These are phyloP conservation scores for Rhododendron simsii DNA, from an alignment of 148 eudicot genomes.

Conservation along the genomic window DNA sequence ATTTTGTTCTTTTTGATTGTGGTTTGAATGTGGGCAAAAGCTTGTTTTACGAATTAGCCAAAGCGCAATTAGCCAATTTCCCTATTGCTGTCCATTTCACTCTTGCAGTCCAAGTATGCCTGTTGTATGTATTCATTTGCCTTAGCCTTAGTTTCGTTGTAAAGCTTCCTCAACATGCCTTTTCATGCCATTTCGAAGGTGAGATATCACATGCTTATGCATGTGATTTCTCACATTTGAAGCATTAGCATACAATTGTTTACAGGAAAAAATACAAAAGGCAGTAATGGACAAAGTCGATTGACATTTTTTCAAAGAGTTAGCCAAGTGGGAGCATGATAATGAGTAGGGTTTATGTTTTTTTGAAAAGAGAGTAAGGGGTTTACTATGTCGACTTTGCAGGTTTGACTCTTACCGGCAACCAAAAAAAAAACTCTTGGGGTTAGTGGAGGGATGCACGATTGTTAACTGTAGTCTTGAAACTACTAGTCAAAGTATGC, in stretches of 20 bases:
- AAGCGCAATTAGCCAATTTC: conserved; percentile 4
- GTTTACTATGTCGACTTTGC: neutral
- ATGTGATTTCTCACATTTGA: neutral
- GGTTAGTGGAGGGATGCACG: neutral
- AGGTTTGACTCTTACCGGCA: neutral
- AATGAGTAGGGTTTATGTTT: no score
- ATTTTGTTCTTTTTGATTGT: neutral
- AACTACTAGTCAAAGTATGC: no score
- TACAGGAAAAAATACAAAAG: neutral
- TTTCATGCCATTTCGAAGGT: neutral
- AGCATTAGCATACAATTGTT: neutral
- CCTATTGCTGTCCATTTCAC: neutral
- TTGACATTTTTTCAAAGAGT: neutral
- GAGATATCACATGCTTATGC: neutral
- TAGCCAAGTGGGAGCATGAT: neutral
- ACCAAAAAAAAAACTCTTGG: neutral
- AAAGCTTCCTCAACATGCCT: neutral
- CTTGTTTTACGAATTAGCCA: neutral
- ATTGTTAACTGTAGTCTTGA: neutral
- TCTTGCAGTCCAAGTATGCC: neutral
- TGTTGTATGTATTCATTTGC: neutral
- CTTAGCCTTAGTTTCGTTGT: neutral
- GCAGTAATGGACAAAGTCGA: neutral
- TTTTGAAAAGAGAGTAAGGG: neutral
- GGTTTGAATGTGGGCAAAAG: conserved; percentile 2